Conservation (phyloP, 805 yeast species). For the Suhomyces canberraensis region DNA sequence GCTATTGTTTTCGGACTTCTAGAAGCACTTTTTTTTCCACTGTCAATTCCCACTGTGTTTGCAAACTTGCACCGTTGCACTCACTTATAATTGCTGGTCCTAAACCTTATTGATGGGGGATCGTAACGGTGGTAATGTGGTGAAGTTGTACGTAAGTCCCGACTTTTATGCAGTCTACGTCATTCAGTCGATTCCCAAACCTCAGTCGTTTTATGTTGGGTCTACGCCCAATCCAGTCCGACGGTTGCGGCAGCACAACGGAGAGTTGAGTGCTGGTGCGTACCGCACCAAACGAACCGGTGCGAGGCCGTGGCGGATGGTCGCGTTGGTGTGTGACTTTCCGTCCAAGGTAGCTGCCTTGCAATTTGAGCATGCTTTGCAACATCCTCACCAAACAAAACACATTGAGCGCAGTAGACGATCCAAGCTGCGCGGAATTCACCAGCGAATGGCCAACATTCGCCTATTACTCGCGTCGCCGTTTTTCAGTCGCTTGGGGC, state of each 20-base stretch:
- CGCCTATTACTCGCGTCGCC: slow-evolving; percentile 40
- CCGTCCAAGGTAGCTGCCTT: slow-evolving; percentile 67
- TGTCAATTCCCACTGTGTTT: neutral
- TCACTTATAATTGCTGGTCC: neutral
- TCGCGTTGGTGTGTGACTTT: slow-evolving; percentile 63
- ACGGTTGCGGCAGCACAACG: slow-evolving; percentile 77
- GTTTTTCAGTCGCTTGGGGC: slow-evolving; percentile 44
- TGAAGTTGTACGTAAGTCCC: slow-evolving; percentile 17
- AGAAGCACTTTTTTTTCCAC: neutral
- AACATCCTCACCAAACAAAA: slow-evolving; percentile 64
- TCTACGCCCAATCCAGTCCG: slow-evolving; percentile 74
- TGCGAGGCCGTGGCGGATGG: slow-evolving; percentile 73
- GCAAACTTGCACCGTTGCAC: too few relatives aligned
- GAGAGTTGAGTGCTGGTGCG: slow-evolving; percentile 69
- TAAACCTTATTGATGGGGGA: too few relatives aligned
- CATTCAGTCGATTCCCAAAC: slow-evolving; percentile 56
- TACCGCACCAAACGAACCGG: slow-evolving; percentile 56
- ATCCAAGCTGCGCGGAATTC: slow-evolving; percentile 41
- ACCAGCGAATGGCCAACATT: slow-evolving; percentile 47
- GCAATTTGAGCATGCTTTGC: slow-evolving; percentile 83
- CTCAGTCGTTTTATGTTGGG: slow-evolving; percentile 67
- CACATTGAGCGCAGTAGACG: slow-evolving; percentile 46
- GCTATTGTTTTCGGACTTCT: too few relatives aligned
- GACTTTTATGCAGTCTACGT: slow-evolving; percentile 70
- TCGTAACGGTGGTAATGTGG: too few relatives aligned